Conservation (phyloP, 768 basidiomycete species). For the Leccinum subgranulosum region DNA sequence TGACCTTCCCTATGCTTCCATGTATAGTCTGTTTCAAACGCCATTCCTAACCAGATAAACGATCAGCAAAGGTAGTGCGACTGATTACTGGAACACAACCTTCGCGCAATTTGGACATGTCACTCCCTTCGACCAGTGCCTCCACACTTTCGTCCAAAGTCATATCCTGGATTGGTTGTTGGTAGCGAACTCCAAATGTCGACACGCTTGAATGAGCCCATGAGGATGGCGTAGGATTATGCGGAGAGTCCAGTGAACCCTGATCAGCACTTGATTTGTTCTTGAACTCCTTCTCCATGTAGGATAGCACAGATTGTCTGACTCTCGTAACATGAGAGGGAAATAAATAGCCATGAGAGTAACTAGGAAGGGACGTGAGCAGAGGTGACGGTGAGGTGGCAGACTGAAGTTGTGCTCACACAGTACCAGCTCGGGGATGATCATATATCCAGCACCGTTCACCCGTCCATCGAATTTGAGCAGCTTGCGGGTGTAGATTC, state of each 20-base stretch:
- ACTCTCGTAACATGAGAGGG: slow-evolving; percentile 81
- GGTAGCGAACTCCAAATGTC: slow-evolving; percentile 76
- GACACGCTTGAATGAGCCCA: slow-evolving; percentile 86
- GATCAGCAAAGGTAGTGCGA: background rate
- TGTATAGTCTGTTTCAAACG: slow-evolving; percentile 58
- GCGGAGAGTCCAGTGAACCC: slow-evolving; percentile 17
- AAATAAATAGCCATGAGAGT: slow-evolving; percentile 93
- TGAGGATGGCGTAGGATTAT: slow-evolving; percentile 46
- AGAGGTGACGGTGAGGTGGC: background rate
- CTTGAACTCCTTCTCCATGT: slow-evolving; percentile 44
- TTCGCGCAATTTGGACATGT: slow-evolving; percentile 70
- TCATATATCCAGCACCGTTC: slow-evolving; percentile 99
- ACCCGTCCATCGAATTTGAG: slow-evolving; percentile 82
- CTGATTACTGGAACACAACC: slow-evolving; percentile 35
- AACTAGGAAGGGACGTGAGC: slow-evolving; percentile 43
- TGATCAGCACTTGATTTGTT: slow-evolving; percentile 33
- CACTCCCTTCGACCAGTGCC: slow-evolving; percentile 89
- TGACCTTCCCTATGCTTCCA: slow-evolving; percentile 76
- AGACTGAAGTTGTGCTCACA: slow-evolving; percentile 49
- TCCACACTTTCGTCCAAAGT: slow-evolving; percentile 74
- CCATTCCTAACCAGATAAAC: slow-evolving; percentile 41
- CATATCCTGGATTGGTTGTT: slow-evolving; percentile 63
- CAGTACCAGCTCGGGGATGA: slow-evolving; percentile 90
- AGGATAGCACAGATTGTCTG: slow-evolving; percentile 50
- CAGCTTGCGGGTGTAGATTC: slow-evolving; percentile 73